Conservation (phyloP, 768 basidiomycete genomes). For the Crucibulum laeve region DNA sequence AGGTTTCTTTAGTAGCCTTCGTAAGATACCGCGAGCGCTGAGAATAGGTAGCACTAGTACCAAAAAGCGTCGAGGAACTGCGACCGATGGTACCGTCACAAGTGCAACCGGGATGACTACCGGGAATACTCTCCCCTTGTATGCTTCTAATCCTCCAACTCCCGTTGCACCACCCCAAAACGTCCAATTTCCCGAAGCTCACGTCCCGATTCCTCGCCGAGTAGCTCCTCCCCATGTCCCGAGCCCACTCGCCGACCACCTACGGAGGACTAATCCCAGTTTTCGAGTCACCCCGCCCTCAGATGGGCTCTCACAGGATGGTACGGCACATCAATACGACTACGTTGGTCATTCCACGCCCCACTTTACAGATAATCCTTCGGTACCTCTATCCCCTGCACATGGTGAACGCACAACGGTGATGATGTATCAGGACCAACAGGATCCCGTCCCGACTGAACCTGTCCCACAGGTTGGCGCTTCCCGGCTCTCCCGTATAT, state of each 20-base stretch:
- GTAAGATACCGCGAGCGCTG: too few relatives aligned
- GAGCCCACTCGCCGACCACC: conserved; percentile 14
- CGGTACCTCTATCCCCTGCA: conserved; percentile 4
- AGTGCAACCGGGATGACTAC: conserved; percentile 23
- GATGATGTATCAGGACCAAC: conserved; percentile 17
- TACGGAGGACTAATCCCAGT: conserved; percentile 17
- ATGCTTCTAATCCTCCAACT: conserved; percentile 34
- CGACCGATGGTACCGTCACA: conserved; percentile 21
- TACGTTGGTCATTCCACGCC: conserved; percentile 11
- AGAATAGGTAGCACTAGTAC: too few relatives aligned
- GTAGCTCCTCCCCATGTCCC: conserved; percentile 15
- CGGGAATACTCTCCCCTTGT: conserved; percentile 27
- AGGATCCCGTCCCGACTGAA: conserved; percentile 4
- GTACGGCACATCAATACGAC: conserved; percentile 18
- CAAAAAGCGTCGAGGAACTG: conserved; percentile 15
- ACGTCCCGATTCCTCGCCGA: conserved; percentile 8
- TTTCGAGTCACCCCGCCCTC: conserved; percentile 27
- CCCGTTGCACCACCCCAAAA: conserved; percentile 21
- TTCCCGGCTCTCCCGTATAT: background rate
- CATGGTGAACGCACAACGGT: conserved; percentile 20
- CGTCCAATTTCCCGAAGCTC: conserved; percentile 20
- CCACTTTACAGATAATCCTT: conserved; percentile 11
- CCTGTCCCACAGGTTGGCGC: conserved; percentile 3
- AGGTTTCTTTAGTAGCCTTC: too few relatives aligned
- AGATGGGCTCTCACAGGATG: conserved; percentile 19